Evolutionary conservation across 1,284 basidiomycete species (phyloP).

Genomic region (Trametes polyzona): DNA sequence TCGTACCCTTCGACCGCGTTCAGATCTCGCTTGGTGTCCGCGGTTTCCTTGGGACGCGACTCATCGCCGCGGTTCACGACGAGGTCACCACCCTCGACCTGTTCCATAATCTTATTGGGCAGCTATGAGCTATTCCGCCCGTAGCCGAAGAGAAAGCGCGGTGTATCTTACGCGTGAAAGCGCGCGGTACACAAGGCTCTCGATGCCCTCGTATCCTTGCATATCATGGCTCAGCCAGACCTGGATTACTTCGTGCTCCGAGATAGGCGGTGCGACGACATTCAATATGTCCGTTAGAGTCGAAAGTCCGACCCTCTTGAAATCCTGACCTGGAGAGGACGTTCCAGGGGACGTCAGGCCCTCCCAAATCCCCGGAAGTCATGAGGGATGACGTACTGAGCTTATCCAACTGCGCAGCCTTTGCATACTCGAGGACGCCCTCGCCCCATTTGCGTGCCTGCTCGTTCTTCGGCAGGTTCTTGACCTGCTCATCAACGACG

Average conservation of each 20-base stretch:
- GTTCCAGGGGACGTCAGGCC: slow-evolving; percentile 1
- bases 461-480: slow-evolving; percentile 79
- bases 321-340: slow-evolving; percentile 71
- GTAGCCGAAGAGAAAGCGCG: slow-evolving; percentile 1
- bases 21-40: slow-evolving; percentile 64
- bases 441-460: slow-evolving; percentile 80
- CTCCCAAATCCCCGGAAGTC: neutral
- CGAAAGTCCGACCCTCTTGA: slow-evolving; percentile 84
- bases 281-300: slow-evolving; percentile 92
- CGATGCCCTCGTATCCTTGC: slow-evolving; percentile 94
- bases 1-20: slow-evolving; percentile 86
- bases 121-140: slow-evolving; percentile 9
- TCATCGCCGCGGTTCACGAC: slow-evolving; percentile 87
- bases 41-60: slow-evolving; percentile 61
- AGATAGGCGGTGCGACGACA: slow-evolving; percentile 96
- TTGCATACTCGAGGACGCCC: slow-evolving; percentile 49
- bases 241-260: slow-evolving; percentile 96
- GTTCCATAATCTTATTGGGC: slow-evolving; percentile 77
- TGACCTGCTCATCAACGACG: slow-evolving; percentile 91
- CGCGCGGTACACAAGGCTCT: slow-evolving; percentile 92
- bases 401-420: slow-evolving; percentile 74
- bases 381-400: slow-evolving; percentile 56
- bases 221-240: slow-evolving; percentile 97
- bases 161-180: slow-evolving; percentile 67
- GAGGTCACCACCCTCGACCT: slow-evolving; percentile 92